phyloP scores from a whole-genome alignment of 2,329 filamentous ascomycete species.

The Fusarium oxysporum region DNA sequence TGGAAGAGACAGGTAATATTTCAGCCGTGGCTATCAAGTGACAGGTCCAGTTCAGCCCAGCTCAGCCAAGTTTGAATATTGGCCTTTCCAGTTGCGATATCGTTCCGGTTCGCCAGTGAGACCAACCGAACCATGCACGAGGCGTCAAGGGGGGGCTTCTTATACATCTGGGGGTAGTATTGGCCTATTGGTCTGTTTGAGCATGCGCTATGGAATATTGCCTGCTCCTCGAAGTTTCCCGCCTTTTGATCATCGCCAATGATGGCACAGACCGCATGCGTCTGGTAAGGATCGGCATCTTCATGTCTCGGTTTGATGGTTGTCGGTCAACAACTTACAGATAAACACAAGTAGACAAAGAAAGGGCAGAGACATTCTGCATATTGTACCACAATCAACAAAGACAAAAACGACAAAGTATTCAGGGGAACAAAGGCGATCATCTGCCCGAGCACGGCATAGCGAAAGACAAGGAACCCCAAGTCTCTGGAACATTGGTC shows the following conservation, averaged over 20 bases:
- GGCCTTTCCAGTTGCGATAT: conserved; percentile 26
- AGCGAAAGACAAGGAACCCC: conserved; percentile 13
- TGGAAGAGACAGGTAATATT: conserved; percentile 15
- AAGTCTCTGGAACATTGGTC: background rate
- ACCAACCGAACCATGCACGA: conserved; percentile 29
- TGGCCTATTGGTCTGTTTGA: conserved; percentile 20
- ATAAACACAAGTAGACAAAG: background rate
- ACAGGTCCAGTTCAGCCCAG: conserved; percentile 2
- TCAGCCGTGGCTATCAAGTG: background rate
- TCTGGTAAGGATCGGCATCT: background rate
- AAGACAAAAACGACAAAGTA: conserved; percentile 13
- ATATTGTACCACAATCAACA: conserved; percentile 10
- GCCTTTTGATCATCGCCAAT: conserved; percentile 20
- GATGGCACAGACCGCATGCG: conserved; percentile 16
- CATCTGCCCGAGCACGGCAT: conserved; percentile 7
- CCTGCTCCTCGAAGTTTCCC: conserved; percentile 19
- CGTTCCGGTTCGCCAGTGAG: conserved; percentile 23
- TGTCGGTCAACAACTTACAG: background rate
- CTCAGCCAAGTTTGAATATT: conserved; percentile 9
- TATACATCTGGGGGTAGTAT: conserved; percentile 4
- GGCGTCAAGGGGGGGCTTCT: conserved; percentile 10
- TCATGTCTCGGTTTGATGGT: background rate
- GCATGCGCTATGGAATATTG: conserved; percentile 28
- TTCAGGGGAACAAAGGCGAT: conserved; percentile 27
- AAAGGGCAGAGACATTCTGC: conserved; percentile 10